These are phyloP conservation scores for Comarum palustre DNA, from an alignment of 306 rosid species.

Conservation along the genomic window DNA sequence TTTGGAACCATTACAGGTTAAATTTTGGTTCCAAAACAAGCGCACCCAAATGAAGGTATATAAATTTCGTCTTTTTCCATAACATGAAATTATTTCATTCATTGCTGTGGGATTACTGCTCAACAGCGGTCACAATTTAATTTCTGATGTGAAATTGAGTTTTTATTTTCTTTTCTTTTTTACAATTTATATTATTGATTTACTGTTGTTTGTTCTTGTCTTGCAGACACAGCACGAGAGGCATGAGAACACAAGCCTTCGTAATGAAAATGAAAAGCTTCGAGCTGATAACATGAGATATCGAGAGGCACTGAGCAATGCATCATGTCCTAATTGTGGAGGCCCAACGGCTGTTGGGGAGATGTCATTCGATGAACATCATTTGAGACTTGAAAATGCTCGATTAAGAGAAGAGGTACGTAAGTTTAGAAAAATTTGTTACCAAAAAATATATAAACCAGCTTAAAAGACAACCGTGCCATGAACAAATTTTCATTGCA, in stretches of 20 bases:
- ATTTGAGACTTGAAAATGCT: constrained; percentile 84
- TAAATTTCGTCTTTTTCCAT: not conserved
- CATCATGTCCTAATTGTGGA: constrained; percentile 95
- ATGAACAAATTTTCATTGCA: not conserved
- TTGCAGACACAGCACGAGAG: constrained; percentile 85
- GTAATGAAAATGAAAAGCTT: constrained; percentile 83
- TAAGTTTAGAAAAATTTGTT: not conserved
- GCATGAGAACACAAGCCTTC: constrained; percentile 71
- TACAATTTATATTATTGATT: not conserved
- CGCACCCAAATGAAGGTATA: constrained; percentile 96
- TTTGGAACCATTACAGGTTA: constrained; percentile 87
- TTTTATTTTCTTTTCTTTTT: too few relatives aligned
- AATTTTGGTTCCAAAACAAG: constrained; percentile 98
- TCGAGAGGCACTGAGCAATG: constrained; percentile 89
- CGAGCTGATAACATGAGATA: constrained; percentile 90
- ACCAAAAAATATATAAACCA: not conserved
- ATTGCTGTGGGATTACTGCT: not conserved
- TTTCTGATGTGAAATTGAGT: not conserved
- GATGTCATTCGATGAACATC: constrained; percentile 97
- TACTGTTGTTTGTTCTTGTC: not conserved
- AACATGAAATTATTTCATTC: not conserved
- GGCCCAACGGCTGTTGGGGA: constrained; percentile 96
- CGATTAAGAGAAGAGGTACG: constrained; percentile 87
- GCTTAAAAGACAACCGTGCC: not conserved
- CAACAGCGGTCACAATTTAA: not conserved